Conservation (phyloP, 768 basidiomycete genomes). For the Sporobolomyces roseus region DNA sequence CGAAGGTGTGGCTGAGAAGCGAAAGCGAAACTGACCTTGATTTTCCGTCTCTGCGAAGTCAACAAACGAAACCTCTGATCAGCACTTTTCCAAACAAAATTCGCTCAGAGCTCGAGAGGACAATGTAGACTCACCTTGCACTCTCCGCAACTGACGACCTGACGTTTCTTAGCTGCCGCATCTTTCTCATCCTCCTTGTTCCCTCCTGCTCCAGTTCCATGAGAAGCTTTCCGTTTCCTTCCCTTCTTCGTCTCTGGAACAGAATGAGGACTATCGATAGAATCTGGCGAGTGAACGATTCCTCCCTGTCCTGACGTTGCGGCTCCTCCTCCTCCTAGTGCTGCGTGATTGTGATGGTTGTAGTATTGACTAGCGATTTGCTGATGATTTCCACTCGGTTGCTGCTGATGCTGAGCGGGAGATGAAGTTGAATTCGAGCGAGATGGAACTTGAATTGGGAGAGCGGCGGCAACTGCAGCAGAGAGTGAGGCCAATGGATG, state of each 20-base stretch:
- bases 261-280: background rate
- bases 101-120: too few species aligned
- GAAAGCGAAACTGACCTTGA: conserved; percentile 17
- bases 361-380: background rate
- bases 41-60: conserved; percentile 28
- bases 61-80: background rate
- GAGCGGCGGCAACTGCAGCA: background rate
- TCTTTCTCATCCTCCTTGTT: conserved; percentile 8
- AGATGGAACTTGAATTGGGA: background rate
- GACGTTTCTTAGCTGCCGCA: conserved; percentile 24
- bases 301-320: too few species aligned
- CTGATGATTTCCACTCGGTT: background rate
- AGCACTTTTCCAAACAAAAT: too few species aligned
- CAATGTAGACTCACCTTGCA: conserved; percentile 21
- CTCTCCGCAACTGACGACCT: conserved; percentile 28
- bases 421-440: background rate
- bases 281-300: conserved; percentile 1
- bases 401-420: background rate
- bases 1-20: too few species aligned
- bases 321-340: background rate
- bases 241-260: background rate
- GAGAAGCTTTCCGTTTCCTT: background rate
- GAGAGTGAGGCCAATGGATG: conserved; percentile 11
- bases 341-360: background rate
- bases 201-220: background rate